These are phyloP conservation scores for Neophaeococcomyces aloes DNA, from an alignment of 2,329 filamentous ascomycete genomes.

Conservation along the genomic window DNA sequence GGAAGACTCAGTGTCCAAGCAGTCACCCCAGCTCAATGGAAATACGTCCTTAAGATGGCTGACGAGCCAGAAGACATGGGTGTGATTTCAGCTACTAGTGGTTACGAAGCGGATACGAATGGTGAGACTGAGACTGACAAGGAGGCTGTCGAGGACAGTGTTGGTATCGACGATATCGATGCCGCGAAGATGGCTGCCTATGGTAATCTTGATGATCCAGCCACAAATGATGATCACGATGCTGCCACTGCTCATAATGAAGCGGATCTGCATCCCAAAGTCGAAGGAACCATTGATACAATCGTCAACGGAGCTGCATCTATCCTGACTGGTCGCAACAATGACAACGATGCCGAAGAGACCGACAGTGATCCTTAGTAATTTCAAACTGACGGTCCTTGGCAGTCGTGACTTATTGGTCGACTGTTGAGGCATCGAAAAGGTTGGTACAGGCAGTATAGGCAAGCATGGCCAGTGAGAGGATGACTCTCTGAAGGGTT, in stretches of 20 bases:
- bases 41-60: conserved; percentile 36
- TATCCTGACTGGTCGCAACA: too few relatives aligned
- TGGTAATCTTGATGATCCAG: not conserved
- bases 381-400: too few relatives aligned
- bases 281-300: not conserved
- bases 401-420: too few relatives aligned
- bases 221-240: not conserved
- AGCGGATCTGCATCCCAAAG: not conserved
- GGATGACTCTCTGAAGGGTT: too few relatives aligned
- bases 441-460: too few relatives aligned
- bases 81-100: conserved; percentile 10
- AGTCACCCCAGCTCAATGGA: conserved; percentile 39
- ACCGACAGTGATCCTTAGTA: not conserved
- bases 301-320: not conserved
- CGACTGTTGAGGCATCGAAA: too few relatives aligned
- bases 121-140: conserved; percentile 16
- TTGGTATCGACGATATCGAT: conserved; percentile 7
- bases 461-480: too few relatives aligned
- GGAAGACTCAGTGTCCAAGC: conserved; percentile 59
- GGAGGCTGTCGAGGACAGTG: conserved; percentile 11
- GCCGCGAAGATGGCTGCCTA: conserved; percentile 2
- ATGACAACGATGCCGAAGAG: not conserved
- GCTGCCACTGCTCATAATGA: too few relatives aligned
- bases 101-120: conserved; percentile 18
- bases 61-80: conserved; percentile 24